Base-by-base conservation (phyloP, 2,329 filamentous ascomycete genomes). In the Blastomyces silverae region DNA sequence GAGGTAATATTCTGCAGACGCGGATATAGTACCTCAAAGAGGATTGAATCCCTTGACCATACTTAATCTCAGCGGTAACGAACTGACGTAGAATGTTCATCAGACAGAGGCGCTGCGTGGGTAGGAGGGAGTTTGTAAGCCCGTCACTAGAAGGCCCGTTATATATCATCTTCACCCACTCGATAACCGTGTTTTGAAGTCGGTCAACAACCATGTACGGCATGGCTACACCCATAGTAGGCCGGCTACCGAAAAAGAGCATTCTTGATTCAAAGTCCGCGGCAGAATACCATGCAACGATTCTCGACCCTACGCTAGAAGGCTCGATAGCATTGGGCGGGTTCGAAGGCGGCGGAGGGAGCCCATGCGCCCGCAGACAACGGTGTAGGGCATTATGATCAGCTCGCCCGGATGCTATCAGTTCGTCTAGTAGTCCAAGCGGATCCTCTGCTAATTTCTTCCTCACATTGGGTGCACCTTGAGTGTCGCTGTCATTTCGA, bases 161-260 rank as follows among this genome's bases (percentile, higher is more conserved):
- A 56, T 69, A 57, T n/a, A 75, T 62, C 68, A 75, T 71, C 53
- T 68, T 69, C 50, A 79, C 66, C 76, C 78, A 79, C n/a, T 66
- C 58, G 58, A 75, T 70, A 46, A 76, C 68, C 8, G 71, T 73
- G 13, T 69, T 66, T 28, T 77, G 74, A 48, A 76, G 68, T 7
- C 72, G 72, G 64, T 79, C 77, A 2, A 73, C 74, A 48, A 74
- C 73, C 71, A 80, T 73, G 55, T 79, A 79, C 25, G 77, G 77
- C 64, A 76, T 64, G 37, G 77, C 66, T 2, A 70, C 65, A n/a
- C 64, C 55, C 17, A 72, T 71, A 7, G 71, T 66, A 0, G 56
- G 61, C 11, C 66, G 65, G n/a, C 71, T 71, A n/a, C 66, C 69
- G 48, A 80, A 72, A 34, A 79, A 70, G 5, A 64, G 63, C 31